Evolutionary conservation across 805 yeast genomes (phyloP).

Genomic region (Sugiyamaella chiloensis): DNA sequence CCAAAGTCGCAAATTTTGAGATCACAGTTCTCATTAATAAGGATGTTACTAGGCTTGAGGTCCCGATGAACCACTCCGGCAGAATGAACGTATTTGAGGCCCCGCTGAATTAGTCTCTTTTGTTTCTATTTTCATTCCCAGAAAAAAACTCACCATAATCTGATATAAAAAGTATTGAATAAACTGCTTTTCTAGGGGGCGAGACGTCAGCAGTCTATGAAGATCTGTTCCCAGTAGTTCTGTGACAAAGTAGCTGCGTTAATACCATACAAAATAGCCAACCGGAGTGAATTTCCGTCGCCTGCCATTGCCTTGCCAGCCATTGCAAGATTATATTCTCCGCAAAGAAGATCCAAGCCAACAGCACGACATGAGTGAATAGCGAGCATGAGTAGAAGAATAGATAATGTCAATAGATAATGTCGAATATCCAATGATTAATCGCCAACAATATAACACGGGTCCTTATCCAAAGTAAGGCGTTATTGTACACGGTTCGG

Average conservation of each 20-base stretch:
- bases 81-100: slow-evolving; percentile 83
- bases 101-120: slow-evolving; percentile 46
- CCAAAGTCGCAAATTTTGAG: slow-evolving; percentile 92
- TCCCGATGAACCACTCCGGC: slow-evolving; percentile 92
- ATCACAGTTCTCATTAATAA: slow-evolving; percentile 87
- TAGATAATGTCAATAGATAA: too few species aligned
- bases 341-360: too few species aligned
- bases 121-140: not conserved
- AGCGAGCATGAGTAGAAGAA: too few species aligned
- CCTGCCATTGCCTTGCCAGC: too few species aligned
- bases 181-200: slow-evolving; percentile 94
- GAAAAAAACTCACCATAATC: slow-evolving; percentile 46
- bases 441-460: too few species aligned
- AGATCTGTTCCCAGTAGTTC: slow-evolving; percentile 96
- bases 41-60: slow-evolving; percentile 74
- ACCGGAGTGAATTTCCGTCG: too few species aligned
- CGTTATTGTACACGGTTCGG: too few species aligned
- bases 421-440: too few species aligned
- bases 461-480: too few species aligned
- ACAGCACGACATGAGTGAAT: too few species aligned
- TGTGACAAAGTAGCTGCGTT: slow-evolving; percentile 81
- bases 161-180: slow-evolving; percentile 96
- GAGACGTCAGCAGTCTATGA: slow-evolving; percentile 82
- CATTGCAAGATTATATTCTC: too few species aligned
- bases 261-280: too few species aligned